Base-by-base conservation (phyloP, 805 yeast species). In the Cyberlindnera euphorbiae region DNA sequence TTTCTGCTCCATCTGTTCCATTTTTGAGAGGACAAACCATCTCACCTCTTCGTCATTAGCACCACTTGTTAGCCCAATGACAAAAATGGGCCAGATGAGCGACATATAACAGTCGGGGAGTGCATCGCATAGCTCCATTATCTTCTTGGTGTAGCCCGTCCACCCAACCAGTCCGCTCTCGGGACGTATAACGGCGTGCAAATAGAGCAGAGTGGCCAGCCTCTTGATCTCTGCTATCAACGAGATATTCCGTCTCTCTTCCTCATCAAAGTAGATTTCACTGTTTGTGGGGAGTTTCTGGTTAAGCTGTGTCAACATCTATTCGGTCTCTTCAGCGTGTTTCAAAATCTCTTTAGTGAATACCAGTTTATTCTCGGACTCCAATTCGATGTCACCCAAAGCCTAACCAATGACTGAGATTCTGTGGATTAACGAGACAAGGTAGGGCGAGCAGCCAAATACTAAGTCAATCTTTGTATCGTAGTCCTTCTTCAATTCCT, bases 81-180 rank as follows among this genome's bases (percentile, higher is more conserved):
- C 53, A 42, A 66, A 66, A 4, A 65, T 33, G 1, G 72, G 66
- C 72, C 72, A 66, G 3, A 64, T 42, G 12, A 66, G 38, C 1
- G 70, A 56, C 59, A 63, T 62, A 28, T 57, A 58, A 17, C 53
- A 45, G 17, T 48, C 59, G 3, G 64, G 66, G 11, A 58, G 51
- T 4, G 35, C 40, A 14, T 21, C 21, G 13, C 49, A 49, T 4
- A 61, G 39, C 12, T 30, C 33, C 31, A 58, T 54, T 6, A 60
- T 54, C 39, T 40, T 45, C 15, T 30, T 31, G 5, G 58, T 47
- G 24, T 46, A 44, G 14, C 29, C 35, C n/a, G n/a, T n/a, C n/a
- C n/a, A n/a, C n/a, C n/a, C n/a, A n/a, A n/a, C n/a, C n/a, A n/a
- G n/a, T n/a, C n/a, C n/a, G n/a, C n/a, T n/a, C n/a, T 45, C 46